Percentiles rank a stretch among this genome's conserved stretches.
These are phyloP conservation scores for Mucor indicus DNA, from an alignment of 371 early-diverging fungal genomes.

Conservation along the genomic window DNA sequence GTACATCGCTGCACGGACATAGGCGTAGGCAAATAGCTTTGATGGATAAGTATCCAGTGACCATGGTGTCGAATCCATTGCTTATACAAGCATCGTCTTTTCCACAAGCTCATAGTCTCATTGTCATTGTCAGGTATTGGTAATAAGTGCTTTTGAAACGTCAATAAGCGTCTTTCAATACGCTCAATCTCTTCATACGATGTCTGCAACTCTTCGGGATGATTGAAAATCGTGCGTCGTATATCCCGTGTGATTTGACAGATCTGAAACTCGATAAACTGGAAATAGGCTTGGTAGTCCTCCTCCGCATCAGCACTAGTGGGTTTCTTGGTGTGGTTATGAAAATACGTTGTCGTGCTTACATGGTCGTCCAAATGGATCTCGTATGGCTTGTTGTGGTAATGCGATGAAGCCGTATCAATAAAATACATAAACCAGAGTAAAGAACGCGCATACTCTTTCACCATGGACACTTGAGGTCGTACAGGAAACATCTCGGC, in stretches of 20 bases:
- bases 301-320: constrained; percentile 3
- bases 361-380: constrained; percentile 29
- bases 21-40: constrained; percentile 41
- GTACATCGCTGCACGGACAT: constrained; percentile 39
- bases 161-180: constrained; percentile 28
- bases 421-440: constrained; percentile 45
- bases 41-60: constrained; percentile 47
- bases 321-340: not conserved
- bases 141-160: constrained; percentile 22
- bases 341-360: constrained; percentile 24
- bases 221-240: constrained; percentile 38
- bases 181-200: constrained; percentile 34
- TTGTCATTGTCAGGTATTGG: constrained; percentile 10
- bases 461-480: constrained; percentile 9
- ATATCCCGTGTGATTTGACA: constrained; percentile 44
- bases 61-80: constrained; percentile 43
- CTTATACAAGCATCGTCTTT: constrained; percentile 31
- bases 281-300: constrained; percentile 31
- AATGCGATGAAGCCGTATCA: constrained; percentile 44
- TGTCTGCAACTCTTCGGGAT: constrained; percentile 24
- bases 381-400: constrained; percentile 45
- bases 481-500: constrained; percentile 9
- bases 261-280: constrained; percentile 32
- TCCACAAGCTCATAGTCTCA: constrained; percentile 18
- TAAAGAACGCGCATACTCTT: constrained; percentile 34